Evolutionary conservation across 148 eudicot genomes (phyloP).

Genomic region (Mesembryanthemum crystallinum): DNA sequence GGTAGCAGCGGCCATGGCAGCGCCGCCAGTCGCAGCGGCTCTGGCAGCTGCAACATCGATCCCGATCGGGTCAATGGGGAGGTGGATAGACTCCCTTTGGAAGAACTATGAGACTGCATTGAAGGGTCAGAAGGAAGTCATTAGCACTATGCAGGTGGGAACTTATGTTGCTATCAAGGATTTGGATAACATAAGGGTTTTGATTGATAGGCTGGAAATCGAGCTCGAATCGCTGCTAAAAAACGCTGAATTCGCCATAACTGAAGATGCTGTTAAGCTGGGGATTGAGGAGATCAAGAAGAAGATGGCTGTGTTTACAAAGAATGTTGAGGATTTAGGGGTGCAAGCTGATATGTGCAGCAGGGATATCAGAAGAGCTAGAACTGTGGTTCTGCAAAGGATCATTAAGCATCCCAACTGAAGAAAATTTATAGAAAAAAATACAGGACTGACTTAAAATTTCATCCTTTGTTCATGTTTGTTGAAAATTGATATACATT

Average conservation of each 20-base stretch:
- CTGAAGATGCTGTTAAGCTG: constrained; percentile 63
- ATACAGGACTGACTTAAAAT: neutral
- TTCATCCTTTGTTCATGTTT: constrained; percentile 8
- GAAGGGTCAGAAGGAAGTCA: constrained; percentile 88
- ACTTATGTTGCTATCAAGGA: constrained; percentile 84
- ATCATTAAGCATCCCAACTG: constrained; percentile 75
- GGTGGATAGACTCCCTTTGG: constrained; percentile 82
- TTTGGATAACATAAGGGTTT: constrained; percentile 74
- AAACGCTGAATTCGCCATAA: constrained; percentile 52
- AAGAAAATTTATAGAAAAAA: constrained; percentile 13
- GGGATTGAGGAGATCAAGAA: constrained; percentile 76
- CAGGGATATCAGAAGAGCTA: constrained; percentile 83
- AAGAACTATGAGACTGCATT: constrained; percentile 80
- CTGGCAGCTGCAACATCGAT: constrained; percentile 75
- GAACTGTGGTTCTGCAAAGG: constrained; percentile 91
- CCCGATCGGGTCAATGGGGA: constrained; percentile 93
- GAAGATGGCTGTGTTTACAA: constrained; percentile 68
- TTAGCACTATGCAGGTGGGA: constrained; percentile 87
- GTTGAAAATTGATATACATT: neutral
- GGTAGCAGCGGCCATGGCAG: constrained; percentile 90
- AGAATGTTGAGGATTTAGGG: constrained; percentile 85
- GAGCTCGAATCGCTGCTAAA: constrained; percentile 61
- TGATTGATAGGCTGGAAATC: constrained; percentile 65
- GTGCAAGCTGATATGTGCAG: constrained; percentile 83
- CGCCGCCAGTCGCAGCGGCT: constrained; percentile 88